Base-by-base conservation (phyloP, 2,329 filamentous ascomycete species). In the Nigrospora osmanthi region DNA sequence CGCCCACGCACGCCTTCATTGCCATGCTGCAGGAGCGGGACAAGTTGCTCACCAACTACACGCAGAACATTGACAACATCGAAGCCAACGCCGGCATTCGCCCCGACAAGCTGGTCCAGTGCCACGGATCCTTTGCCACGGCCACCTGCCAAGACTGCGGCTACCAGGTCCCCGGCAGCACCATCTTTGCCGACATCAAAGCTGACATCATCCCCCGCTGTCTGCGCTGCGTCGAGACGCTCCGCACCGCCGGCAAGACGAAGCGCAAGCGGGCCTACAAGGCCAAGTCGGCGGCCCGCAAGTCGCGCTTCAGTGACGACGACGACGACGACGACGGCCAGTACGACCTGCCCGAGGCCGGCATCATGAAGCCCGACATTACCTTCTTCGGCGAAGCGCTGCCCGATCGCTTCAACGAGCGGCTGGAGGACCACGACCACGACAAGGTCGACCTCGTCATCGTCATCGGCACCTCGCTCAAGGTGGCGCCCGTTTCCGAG, bases 41-140 rank as follows among this genome's bases (percentile, higher is more conserved):
- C 52, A 95, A 95, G 64, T 78, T 98, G 7, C 78, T 96, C 48
- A 97, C 90, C 36, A 96, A 97, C 68, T 98, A 96, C 70, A 95
- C 93, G 0, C 93, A 98, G 63, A 98, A 98, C 64, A 97, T 98
- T 58, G 93, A 98, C 71, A 96, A 96, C 56, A 81, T 96, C 42
- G 91, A 98, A 64, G 78, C 83, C 49, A 83, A 87, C 57, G 91
- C 91, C 0, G 93, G 93, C 17, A 87, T 98, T 48, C 67, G 73
- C 17, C 76, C 80, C 1, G 83, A 87, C 32, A 95, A 93, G 59
- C 76, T 97, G 15, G 85, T 98, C 28, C 91, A 98, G 66, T 97
- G 93, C 62, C 93, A 98, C 61, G 93, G 93, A 49, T 95, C 89
- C 7, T 97, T 96, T 69, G 90, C 90, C 37, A 94, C 86, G 0